These are phyloP conservation scores for Irpex sp. DNA, from an alignment of 1,284 basidiomycete species.

Conservation along the genomic window DNA sequence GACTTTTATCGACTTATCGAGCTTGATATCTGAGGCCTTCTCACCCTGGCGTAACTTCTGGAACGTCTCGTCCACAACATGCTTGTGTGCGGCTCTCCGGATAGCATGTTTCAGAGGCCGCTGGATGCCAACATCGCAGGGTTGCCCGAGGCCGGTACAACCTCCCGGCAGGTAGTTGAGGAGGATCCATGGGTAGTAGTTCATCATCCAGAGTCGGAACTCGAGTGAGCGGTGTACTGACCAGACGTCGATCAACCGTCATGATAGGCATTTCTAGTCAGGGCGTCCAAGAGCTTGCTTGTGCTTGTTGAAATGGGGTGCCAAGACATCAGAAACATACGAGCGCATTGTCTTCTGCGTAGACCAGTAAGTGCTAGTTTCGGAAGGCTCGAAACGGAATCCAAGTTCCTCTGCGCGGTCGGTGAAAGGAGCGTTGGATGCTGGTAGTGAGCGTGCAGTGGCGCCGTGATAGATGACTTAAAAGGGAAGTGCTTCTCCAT, in stretches of 20 bases:
- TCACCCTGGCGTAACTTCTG: slow-evolving; percentile 10
- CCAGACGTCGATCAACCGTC: slow-evolving; percentile 32
- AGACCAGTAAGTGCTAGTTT: slow-evolving; percentile 36
- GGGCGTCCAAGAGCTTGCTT: slow-evolving; percentile 21
- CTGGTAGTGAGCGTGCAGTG: slow-evolving; percentile 22
- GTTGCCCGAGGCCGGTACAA: slow-evolving; percentile 21
- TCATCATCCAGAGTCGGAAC: slow-evolving; percentile 29
- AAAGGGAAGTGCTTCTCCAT: slow-evolving; percentile 27
- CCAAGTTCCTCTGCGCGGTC: slow-evolving; percentile 21
- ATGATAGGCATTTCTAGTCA: slow-evolving; percentile 23
- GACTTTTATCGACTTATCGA: slow-evolving; percentile 12
- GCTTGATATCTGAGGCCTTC: slow-evolving; percentile 9
- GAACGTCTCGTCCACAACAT: slow-evolving; percentile 17
- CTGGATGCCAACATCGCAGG: slow-evolving; percentile 26
- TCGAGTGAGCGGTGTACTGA: slow-evolving; percentile 32
- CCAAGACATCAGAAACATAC: slow-evolving; percentile 31
- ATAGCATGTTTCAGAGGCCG: slow-evolving; percentile 22
- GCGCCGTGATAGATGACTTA: slow-evolving; percentile 28
- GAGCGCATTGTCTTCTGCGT: slow-evolving; percentile 30
- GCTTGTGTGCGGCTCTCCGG: slow-evolving; percentile 2
- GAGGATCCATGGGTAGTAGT: slow-evolving; percentile 19
- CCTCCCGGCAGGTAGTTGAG: slow-evolving; percentile 21
- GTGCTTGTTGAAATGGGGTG: slow-evolving; percentile 27
- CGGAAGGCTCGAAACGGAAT: slow-evolving; percentile 24
- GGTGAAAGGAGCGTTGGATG: slow-evolving; percentile 12